phyloP scores from a whole-genome alignment of 768 basidiomycete genomes.

The Mrakia hoshinonis region DNA sequence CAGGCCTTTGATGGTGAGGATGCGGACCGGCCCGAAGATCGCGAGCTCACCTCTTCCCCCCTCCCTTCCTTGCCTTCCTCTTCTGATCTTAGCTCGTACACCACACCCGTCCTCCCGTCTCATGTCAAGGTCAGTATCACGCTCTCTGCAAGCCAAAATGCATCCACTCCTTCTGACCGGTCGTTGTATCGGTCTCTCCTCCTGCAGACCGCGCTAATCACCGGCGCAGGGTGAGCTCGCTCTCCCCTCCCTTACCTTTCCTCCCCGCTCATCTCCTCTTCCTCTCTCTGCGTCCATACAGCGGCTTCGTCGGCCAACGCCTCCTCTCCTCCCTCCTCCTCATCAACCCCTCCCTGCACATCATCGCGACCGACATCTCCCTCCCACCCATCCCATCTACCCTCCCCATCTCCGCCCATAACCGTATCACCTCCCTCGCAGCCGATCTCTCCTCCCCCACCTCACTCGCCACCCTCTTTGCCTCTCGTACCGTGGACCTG shows the following conservation, averaged over 20 bases:
- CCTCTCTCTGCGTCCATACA: neutral
- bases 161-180: neutral
- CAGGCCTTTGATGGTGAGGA: too few species aligned
- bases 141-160: too few species aligned
- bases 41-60: neutral
- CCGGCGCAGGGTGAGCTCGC: constrained; percentile 1
- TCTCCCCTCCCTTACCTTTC: neutral
- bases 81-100: neutral
- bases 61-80: neutral
- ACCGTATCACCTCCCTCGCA: constrained; percentile 26
- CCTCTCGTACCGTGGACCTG: constrained; percentile 24
- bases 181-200: neutral
- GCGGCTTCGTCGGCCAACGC: constrained; percentile 40
- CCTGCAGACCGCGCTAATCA: constrained; percentile 13
- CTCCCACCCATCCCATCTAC: constrained; percentile 35
- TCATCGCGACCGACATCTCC: constrained; percentile 39
- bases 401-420: constrained; percentile 27
- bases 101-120: neutral
- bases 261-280: neutral
- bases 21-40: too few species aligned
- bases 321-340: constrained; percentile 38
- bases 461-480: constrained; percentile 28
- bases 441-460: constrained; percentile 30
- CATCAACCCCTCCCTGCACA: constrained; percentile 33
- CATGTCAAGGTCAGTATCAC: neutral